Base-by-base conservation (phyloP, 1,284 basidiomycete species). In the Serendipita sp. region DNA sequence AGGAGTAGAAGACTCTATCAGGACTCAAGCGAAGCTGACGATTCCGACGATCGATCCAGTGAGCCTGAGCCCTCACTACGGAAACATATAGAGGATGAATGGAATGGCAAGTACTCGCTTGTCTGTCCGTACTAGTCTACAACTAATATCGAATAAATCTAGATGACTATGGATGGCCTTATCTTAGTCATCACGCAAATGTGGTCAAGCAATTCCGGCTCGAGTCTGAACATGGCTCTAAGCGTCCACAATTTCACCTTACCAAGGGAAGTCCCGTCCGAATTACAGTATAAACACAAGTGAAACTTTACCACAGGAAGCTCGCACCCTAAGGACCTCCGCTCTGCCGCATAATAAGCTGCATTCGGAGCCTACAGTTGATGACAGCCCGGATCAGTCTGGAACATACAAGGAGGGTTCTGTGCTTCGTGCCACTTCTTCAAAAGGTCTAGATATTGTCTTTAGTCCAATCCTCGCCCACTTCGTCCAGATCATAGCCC, bases 391-490 rank as follows among this genome's bases (percentile, higher is more conserved):
- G 13, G 38, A 5, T 13, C 38, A 41, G 13, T 6, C 5, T 13
- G 38, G 38, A 41, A 13, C 38, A 5, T 41, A 35, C 29, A 32
- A n/a, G 10, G 53, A 26, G 26, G 29, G 17, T 10, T 30, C 53
- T n/a, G 53, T 32, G 15, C 15, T 58, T 34, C 26, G n/a, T n/a
- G 34, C 32, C 8, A 32, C 34, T 5, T 58, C 53, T 8, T 30
- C 22, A 58, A n/a, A n/a, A 0, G 53, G 53, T 10, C 22, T 62
- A 22, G 62, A 62, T 13, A 3, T 60, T 29, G 41, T 22, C n/a
- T 10, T 62, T 3, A 49, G 38, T 26, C 62, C 62, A 13, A 38
- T 62, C 13, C n/a, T 62, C 10, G 62, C 55, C 13, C 50, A 58
- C 26, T 26, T 62, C 5, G 62, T 62, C 15, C 49, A 58, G 10